Evolutionary conservation across 2,329 filamentous ascomycete species (phyloP).

Genomic region (Thelonectria rubi): DNA sequence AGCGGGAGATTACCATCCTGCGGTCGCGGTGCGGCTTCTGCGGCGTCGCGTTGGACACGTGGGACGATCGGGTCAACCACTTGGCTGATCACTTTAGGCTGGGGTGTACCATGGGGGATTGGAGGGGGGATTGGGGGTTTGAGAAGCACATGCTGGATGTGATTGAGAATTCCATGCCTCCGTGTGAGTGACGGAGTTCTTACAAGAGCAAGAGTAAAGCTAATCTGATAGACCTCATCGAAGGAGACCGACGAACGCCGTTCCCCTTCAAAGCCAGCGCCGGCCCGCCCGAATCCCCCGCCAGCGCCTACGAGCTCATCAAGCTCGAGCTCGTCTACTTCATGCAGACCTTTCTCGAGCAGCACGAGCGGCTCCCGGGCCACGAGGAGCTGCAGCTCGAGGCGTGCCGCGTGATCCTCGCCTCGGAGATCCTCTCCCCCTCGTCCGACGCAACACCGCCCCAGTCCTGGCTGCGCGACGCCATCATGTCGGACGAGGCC

Average conservation of each 20-base stretch:
- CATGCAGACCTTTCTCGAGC: constrained; percentile 38
- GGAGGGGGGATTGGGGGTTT: constrained; percentile 54
- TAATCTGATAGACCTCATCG: constrained; percentile 16
- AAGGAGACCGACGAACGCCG: constrained; percentile 21
- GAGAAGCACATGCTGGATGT: constrained; percentile 47
- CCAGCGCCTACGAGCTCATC: constrained; percentile 47
- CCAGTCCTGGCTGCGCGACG: constrained; percentile 41
- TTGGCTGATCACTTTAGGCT: constrained; percentile 52
- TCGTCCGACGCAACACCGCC: neutral
- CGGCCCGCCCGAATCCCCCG: constrained; percentile 29
- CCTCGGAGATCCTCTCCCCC: constrained; percentile 32
- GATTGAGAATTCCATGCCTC: constrained; percentile 51
- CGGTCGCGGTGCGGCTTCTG: constrained; percentile 53
- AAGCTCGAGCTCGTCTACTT: constrained; percentile 48
- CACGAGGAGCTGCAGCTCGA: constrained; percentile 32
- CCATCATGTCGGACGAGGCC: constrained; percentile 30
- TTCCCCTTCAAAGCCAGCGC: constrained; percentile 36
- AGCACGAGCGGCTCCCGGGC: constrained; percentile 28
- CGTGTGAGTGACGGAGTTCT: constrained; percentile 38
- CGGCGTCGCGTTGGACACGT: constrained; percentile 46
- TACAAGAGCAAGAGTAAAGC: neutral
- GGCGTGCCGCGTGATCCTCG: constrained; percentile 38
- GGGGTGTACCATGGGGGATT: constrained; percentile 51
- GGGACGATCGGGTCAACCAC: constrained; percentile 48
- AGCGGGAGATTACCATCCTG: constrained; percentile 46